Evolutionary conservation across 352 stramenopile genomes (phyloP).

Genomic region (Phytophthora pluvialis): DNA sequence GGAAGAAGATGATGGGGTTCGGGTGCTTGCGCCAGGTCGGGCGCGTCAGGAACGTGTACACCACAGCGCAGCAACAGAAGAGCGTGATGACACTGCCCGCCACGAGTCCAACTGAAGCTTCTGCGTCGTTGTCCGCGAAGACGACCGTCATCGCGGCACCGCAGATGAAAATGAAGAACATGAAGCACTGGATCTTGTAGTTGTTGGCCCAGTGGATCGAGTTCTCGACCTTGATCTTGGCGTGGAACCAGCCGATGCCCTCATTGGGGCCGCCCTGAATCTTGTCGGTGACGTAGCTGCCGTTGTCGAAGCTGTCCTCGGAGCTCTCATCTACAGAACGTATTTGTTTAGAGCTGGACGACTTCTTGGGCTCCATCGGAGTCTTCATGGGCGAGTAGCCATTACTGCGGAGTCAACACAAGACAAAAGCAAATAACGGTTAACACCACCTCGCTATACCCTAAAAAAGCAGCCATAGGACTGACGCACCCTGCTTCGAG

Average conservation of each 20-base stretch:
- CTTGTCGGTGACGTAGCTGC: constrained; percentile 73
- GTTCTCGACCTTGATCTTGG: constrained; percentile 88
- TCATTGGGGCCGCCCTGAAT: constrained; percentile 54
- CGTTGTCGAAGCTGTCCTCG: constrained; percentile 77
- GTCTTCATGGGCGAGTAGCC: constrained; percentile 64
- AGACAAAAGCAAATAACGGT: constrained; percentile 7
- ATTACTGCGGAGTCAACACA: constrained; percentile 26
- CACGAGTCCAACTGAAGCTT: constrained; percentile 74
- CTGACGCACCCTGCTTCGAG: constrained; percentile 38
- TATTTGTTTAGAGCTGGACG: constrained; percentile 39
- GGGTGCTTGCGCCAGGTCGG: constrained; percentile 87
- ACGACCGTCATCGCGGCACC: constrained; percentile 62
- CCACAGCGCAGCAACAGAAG: constrained; percentile 67
- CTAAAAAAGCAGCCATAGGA: too few species aligned
- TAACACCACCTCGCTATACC: neutral
- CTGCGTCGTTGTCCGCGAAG: constrained; percentile 62
- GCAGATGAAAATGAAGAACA: constrained; percentile 78
- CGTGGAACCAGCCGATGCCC: constrained; percentile 85
- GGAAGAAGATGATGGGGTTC: constrained; percentile 90
- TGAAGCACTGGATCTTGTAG: constrained; percentile 85
- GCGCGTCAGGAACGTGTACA: constrained; percentile 83
- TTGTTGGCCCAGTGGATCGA: constrained; percentile 89
- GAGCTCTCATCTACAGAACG: constrained; percentile 72
- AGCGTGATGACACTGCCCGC: constrained; percentile 82
- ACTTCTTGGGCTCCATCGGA: constrained; percentile 57